phyloP scores from a whole-genome alignment of 2,329 filamentous ascomycete genomes.

The Cladorrhinum sp. region DNA sequence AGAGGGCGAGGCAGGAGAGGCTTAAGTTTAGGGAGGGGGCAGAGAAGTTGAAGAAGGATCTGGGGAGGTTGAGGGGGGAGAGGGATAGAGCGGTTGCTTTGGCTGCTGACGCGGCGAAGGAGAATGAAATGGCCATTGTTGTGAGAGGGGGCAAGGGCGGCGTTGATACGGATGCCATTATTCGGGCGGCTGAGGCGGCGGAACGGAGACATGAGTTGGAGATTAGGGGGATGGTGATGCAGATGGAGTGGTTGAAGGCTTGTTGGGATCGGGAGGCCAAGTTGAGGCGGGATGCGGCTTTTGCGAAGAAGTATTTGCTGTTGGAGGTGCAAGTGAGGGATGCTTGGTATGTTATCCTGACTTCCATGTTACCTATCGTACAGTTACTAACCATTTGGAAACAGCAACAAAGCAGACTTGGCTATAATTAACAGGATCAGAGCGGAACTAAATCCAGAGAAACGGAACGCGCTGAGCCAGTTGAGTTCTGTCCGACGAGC shows the following conservation, averaged over 20 bases:
- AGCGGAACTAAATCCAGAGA: constrained; percentile 47
- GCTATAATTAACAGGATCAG: constrained; percentile 82
- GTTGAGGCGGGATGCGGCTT: constrained; percentile 76
- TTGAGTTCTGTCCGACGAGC: constrained; percentile 33
- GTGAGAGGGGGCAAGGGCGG: constrained; percentile 36
- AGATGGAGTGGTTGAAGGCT: constrained; percentile 87
- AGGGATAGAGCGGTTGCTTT: constrained; percentile 39
- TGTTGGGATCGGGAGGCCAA: constrained; percentile 75
- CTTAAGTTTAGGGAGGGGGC: constrained; percentile 52
- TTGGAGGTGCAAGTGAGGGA: constrained; percentile 79
- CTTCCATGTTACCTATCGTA: neutral
- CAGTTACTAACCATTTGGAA: constrained; percentile 10
- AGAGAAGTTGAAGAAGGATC: constrained; percentile 53
- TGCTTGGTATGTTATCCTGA: constrained; percentile 70
- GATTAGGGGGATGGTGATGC: constrained; percentile 77
- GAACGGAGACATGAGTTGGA: constrained; percentile 71
- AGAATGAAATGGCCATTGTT: neutral
- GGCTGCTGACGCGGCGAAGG: constrained; percentile 34
- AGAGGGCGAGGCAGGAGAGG: constrained; percentile 65
- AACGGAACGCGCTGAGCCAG: constrained; percentile 30
- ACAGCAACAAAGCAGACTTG: constrained; percentile 88
- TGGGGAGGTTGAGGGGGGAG: constrained; percentile 44
- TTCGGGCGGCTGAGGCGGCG: constrained; percentile 56
- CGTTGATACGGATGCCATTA: constrained; percentile 55
- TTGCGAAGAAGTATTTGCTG: constrained; percentile 80